These are phyloP conservation scores for Trichomonascaceae sp. DNA, from an alignment of 1,139 yeast genomes.

Conservation along the genomic window DNA sequence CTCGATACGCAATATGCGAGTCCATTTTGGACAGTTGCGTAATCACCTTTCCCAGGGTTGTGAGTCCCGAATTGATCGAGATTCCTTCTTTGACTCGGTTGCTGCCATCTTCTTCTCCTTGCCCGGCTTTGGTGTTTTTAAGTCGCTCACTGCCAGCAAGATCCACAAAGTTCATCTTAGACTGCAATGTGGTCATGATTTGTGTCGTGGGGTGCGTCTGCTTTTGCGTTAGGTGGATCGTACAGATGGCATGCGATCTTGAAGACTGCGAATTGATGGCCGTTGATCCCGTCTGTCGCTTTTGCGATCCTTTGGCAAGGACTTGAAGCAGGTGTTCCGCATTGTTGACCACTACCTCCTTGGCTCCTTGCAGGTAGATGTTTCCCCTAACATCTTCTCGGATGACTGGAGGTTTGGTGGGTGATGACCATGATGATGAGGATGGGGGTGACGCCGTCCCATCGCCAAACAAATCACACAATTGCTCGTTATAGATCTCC, in stretches of 20 bases:
- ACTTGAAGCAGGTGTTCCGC: constrained; percentile 10
- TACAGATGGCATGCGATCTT: constrained; percentile 20
- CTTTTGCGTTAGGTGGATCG: constrained; percentile 15
- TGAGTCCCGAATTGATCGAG: constrained; percentile 58
- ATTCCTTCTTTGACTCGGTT: constrained; percentile 48
- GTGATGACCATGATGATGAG: constrained; percentile 1
- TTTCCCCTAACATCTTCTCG: constrained; percentile 17
- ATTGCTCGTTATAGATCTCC: constrained; percentile 62
- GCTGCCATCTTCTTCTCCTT: constrained; percentile 5
- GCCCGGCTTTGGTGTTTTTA: constrained; percentile 53
- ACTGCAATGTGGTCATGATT: constrained; percentile 19
- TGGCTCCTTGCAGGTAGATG: constrained; percentile 14
- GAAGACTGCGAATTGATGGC: constrained; percentile 19
- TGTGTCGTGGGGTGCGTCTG: constrained; percentile 12
- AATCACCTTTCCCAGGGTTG: constrained; percentile 74
- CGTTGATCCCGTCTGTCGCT: constrained; percentile 18
- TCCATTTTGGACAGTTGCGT: constrained; percentile 44
- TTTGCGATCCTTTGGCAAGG: constrained; percentile 14
- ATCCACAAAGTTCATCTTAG: constrained; percentile 61
- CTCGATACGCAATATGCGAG: constrained; percentile 66
- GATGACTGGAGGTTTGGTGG: constrained; percentile 8
- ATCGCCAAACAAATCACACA: constrained; percentile 37
- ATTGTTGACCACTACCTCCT: constrained; percentile 13
- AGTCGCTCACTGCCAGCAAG: constrained; percentile 81
- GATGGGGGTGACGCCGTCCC: constrained; percentile 1